These are phyloP conservation scores for Selaginella tamariscina DNA, from an alignment of 75 land plant genomes.

Conservation along the genomic window DNA sequence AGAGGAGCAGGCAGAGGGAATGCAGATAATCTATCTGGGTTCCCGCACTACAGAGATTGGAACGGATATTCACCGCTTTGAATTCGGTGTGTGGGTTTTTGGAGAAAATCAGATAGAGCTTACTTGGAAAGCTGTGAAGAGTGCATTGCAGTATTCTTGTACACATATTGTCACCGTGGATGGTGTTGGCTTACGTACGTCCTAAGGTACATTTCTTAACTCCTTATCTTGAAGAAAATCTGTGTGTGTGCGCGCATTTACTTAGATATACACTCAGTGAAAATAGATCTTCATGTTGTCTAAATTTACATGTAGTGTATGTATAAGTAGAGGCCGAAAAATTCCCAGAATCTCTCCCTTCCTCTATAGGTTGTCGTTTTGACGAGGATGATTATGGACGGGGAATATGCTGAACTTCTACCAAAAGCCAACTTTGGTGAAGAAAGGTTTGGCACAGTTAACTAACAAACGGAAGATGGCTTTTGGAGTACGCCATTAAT, in stretches of 20 bases:
- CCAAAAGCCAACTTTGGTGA: constrained; percentile 3
- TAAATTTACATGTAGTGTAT: background rate
- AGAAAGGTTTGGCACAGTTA: constrained; percentile 7
- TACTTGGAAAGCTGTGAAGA: constrained; percentile 41
- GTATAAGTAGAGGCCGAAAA: background rate
- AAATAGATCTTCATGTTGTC: constrained; percentile 27
- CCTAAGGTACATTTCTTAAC: constrained; percentile 52
- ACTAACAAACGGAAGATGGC: constrained; percentile 13
- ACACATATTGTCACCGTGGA: constrained; percentile 24
- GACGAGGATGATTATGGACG: too few species aligned
- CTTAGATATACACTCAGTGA: constrained; percentile 1
- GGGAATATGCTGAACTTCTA: too few species aligned
- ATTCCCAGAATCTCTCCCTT: constrained; percentile 7
- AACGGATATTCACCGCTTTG: constrained; percentile 46
- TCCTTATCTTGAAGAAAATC: too few species aligned
- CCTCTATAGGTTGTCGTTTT: background rate
- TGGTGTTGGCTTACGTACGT: constrained; percentile 50
- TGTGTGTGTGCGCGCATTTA: background rate
- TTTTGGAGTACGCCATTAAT: constrained; percentile 16
- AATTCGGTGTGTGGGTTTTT: constrained; percentile 49
- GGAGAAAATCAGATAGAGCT: constrained; percentile 31
- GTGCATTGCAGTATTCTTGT: constrained; percentile 33
- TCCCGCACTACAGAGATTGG: constrained; percentile 35
- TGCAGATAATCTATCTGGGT: constrained; percentile 43
- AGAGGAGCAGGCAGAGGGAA: constrained; percentile 31